Conservation (phyloP, 2,329 filamentous ascomycete species). For the Neofusicoccum kwambonambiense region DNA sequence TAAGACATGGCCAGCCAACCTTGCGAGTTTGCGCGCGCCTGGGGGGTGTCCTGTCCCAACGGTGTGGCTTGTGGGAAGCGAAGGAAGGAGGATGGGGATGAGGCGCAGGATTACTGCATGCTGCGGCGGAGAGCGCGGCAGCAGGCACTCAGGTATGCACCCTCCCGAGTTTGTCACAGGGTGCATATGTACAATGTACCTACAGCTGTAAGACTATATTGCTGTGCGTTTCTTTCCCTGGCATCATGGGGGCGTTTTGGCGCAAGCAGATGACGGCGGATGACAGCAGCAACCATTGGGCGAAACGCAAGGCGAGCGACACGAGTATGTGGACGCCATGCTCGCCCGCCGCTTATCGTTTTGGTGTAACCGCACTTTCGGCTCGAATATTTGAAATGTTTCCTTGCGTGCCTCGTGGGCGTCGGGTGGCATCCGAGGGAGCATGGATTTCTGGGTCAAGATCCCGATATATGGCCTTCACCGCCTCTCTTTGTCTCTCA, state of each 20-base stretch:
- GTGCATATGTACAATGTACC: constrained; percentile 6
- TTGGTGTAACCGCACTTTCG: background rate
- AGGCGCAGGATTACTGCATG: background rate
- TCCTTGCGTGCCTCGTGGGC: constrained; percentile 9
- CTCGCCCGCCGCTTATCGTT: background rate
- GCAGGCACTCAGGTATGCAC: background rate
- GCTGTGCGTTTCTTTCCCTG: background rate
- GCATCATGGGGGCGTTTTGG: background rate
- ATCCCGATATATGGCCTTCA: constrained; percentile 7
- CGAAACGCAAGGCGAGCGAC: background rate
- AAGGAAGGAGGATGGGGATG: background rate
- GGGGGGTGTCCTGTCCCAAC: background rate
- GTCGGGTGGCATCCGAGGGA: background rate
- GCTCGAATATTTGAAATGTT: background rate
- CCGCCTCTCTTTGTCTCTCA: background rate
- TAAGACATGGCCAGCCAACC: background rate
- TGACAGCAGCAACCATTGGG: background rate
- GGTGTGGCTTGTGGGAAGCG: background rate
- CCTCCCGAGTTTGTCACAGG: background rate
- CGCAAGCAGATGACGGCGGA: background rate
- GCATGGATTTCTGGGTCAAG: background rate
- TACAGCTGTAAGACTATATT: background rate
- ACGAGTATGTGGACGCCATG: background rate
- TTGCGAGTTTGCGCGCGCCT: background rate
- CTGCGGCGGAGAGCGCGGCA: background rate